Conservation (phyloP, 345 rosid genomes). For the Capsella bursapastoris region DNA sequence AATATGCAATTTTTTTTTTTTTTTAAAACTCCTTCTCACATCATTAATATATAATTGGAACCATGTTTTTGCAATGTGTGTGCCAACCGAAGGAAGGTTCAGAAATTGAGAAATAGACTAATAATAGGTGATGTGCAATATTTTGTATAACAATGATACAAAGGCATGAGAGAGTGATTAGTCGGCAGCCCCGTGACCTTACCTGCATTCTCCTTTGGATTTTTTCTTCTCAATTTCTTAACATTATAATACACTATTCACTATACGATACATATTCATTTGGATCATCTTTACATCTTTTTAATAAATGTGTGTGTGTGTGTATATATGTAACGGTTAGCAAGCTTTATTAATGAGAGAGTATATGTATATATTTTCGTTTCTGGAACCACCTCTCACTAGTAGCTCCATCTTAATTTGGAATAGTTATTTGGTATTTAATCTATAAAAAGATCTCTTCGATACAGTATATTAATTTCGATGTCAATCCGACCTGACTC, state of each 20-base stretch:
- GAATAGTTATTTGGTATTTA: too few species aligned
- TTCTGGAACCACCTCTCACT: background rate
- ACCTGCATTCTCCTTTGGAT: conserved; percentile 22
- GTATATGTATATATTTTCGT: background rate
- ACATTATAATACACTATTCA: too few species aligned
- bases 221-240: background rate
- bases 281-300: background rate
- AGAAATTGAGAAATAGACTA: background rate
- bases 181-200: conserved; percentile 24
- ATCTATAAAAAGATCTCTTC: background rate
- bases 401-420: background rate
- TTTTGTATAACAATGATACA: background rate
- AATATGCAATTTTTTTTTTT: too few species aligned
- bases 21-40: background rate
- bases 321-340: background rate
- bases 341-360: background rate
- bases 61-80: background rate
- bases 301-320: background rate
- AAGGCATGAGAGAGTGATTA: conserved; percentile 18
- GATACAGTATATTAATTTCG: background rate
- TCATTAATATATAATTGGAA: background rate
- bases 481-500: background rate
- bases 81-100: background rate
- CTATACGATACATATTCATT: too few species aligned
- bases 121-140: background rate